phyloP scores from a whole-genome alignment of 257 asterid species.

The Solanum chilense region DNA sequence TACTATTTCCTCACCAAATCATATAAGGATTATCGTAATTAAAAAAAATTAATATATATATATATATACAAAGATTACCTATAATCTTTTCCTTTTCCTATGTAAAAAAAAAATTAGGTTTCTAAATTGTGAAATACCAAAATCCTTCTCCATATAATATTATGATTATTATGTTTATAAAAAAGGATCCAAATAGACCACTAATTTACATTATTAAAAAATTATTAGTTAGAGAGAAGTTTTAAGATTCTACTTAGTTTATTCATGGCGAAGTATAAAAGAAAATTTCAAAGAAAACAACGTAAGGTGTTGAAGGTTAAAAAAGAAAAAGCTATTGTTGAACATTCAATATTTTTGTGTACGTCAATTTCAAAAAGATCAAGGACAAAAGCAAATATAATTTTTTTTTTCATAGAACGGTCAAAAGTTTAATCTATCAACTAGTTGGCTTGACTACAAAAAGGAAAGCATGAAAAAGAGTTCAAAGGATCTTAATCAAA shows the following conservation, averaged over 20 bases:
- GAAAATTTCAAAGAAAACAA: not conserved
- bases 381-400: not conserved
- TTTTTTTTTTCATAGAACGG: not conserved
- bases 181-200: not conserved
- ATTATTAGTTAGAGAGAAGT: not conserved
- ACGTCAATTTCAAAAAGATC: not conserved
- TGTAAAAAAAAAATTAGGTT: not conserved
- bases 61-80: too few species aligned
- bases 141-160: not conserved
- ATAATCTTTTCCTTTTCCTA: not conserved
- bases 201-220: not conserved
- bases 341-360: not conserved
- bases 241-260: not conserved
- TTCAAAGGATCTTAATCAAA: not conserved
- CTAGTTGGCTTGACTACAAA: not conserved
- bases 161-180: not conserved
- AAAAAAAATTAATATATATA: not conserved
- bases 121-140: not conserved
- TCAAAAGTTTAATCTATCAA: not conserved
- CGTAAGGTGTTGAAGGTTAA: not conserved
- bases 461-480: not conserved
- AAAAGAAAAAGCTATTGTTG: not conserved
- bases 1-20: not conserved
- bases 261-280: not conserved
- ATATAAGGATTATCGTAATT: not conserved